phyloP scores from a whole-genome alignment of 768 basidiomycete species.

The Pisolithus sp. region DNA sequence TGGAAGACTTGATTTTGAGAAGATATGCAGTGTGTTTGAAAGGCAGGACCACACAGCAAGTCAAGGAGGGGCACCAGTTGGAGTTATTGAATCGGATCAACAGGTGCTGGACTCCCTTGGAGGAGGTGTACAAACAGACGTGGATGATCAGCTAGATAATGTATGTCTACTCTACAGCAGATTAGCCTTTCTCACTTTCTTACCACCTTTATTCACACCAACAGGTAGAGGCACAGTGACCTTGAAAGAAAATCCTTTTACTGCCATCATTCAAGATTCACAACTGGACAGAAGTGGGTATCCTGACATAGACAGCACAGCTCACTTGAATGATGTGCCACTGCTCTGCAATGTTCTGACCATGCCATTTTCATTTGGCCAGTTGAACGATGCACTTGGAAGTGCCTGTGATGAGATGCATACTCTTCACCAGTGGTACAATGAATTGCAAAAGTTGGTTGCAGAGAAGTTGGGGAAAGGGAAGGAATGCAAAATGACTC shows the following conservation, averaged over 20 bases:
- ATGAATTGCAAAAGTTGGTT: conserved; percentile 16
- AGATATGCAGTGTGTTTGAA: no score
- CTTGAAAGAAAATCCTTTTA: no score
- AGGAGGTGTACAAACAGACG: no score
- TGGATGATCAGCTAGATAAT: no score
- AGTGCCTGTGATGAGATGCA: conserved; percentile 19
- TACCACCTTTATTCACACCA: no score
- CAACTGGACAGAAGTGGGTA: background rate
- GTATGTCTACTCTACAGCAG: no score
- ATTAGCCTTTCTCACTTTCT: no score
- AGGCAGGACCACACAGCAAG: no score
- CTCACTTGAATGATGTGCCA: background rate
- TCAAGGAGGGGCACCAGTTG: no score
- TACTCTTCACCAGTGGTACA: conserved; percentile 20
- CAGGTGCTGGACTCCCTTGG: no score
- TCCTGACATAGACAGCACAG: background rate
- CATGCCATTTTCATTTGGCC: conserved; percentile 17
- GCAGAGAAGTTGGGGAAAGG: conserved; percentile 6
- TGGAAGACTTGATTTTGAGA: conserved; percentile 20
- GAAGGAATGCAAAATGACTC: background rate
- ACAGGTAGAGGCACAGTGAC: no score
- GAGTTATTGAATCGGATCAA: no score
- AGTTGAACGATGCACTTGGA: conserved; percentile 19
- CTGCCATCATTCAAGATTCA: background rate
- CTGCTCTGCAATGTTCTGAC: background rate